Evolutionary conservation across 2,329 filamentous ascomycete genomes (phyloP).

Genomic region (Hymenoscyphus infarciens): DNA sequence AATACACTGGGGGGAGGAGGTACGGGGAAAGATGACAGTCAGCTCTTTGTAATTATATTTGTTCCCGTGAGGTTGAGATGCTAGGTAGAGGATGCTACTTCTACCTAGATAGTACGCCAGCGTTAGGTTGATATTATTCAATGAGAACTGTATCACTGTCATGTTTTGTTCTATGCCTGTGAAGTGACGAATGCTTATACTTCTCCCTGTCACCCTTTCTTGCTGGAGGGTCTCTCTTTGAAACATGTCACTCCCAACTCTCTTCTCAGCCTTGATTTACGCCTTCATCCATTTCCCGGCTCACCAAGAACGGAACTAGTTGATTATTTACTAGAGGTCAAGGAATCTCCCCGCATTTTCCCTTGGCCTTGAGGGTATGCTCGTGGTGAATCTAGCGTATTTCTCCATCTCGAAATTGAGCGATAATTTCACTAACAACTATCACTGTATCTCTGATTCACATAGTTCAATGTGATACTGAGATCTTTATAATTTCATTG

Average conservation of each 20-base stretch:
- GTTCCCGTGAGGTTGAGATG: background rate
- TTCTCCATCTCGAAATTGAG: background rate
- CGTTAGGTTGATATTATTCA: background rate
- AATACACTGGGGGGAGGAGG: background rate
- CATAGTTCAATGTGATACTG: background rate
- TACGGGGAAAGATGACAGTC: background rate
- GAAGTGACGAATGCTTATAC: no score
- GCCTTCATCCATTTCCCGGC: no score
- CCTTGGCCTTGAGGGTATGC: no score
- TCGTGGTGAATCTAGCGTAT: background rate
- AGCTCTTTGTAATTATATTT: constrained; percentile 13
- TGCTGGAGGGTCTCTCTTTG: no score
- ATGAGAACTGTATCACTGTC: constrained; percentile 12
- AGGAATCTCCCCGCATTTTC: no score
- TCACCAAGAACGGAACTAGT: no score
- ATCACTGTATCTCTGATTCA: background rate
- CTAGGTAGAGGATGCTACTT: background rate
- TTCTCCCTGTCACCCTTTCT: no score
- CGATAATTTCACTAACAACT: background rate
- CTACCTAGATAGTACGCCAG: constrained; percentile 1
- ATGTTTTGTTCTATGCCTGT: background rate
- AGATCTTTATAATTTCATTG: constrained; percentile 6
- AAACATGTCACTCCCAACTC: no score
- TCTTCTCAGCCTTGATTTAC: no score
- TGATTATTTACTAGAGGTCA: no score